Conservation (phyloP, 345 rosid species). For the Triadica sebifera region DNA sequence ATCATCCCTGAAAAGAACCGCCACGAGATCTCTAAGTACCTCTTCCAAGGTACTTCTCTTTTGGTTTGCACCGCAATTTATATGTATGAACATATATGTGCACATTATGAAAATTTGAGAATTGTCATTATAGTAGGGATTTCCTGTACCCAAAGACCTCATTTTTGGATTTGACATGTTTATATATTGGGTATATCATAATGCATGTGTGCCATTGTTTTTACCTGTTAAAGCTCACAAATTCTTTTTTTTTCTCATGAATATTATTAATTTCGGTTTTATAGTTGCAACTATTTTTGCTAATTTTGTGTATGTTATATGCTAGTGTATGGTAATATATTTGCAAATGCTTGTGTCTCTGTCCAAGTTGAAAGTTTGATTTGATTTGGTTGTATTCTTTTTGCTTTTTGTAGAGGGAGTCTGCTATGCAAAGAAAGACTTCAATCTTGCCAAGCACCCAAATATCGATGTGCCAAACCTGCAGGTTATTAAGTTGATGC, state of each 20-base stretch:
- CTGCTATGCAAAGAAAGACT: constrained; percentile 84
- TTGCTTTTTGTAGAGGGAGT: constrained; percentile 62
- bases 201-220: background rate
- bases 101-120: background rate
- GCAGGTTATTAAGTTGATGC: constrained; percentile 95
- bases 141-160: background rate
- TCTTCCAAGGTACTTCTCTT: constrained; percentile 69
- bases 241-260: background rate
- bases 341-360: background rate
- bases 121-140: background rate
- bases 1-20: constrained; percentile 88
- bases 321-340: background rate
- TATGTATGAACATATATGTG: background rate
- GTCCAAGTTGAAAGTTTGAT: background rate
- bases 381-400: too few relatives aligned
- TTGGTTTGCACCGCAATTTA: background rate
- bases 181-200: background rate
- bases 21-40: constrained; percentile 91
- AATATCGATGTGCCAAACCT: constrained; percentile 77
- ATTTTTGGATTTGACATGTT: background rate
- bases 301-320: background rate
- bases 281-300: background rate
- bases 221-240: background rate
- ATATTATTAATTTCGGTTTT: too few relatives aligned
- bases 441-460: constrained; percentile 78